phyloP scores from a whole-genome alignment of 1,284 basidiomycete species.

The Fomitopsis palustris region DNA sequence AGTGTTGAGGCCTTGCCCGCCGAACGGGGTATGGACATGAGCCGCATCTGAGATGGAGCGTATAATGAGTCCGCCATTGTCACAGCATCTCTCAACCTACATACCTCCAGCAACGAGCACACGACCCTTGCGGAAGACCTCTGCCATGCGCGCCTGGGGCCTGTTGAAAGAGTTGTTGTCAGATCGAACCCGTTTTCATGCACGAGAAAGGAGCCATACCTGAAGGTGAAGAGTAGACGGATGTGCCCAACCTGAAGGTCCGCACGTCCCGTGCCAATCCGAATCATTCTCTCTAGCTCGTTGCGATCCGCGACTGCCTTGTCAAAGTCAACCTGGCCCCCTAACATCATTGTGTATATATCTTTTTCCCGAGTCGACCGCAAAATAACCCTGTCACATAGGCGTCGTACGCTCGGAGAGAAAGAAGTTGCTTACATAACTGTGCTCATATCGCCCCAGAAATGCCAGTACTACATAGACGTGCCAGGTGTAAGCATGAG shows the following conservation, averaged over 20 bases:
- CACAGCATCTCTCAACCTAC: not conserved
- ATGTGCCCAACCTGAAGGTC: slow-evolving; percentile 8
- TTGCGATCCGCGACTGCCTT: not conserved
- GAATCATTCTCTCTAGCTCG: slow-evolving; percentile 4
- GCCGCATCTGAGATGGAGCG: slow-evolving; percentile 16
- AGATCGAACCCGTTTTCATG: not conserved
- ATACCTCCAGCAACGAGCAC: slow-evolving; percentile 37
- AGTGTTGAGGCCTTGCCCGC: slow-evolving; percentile 21
- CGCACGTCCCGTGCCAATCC: slow-evolving; percentile 3
- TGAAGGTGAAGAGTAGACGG: slow-evolving; percentile 4
- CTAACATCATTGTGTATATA: not conserved
- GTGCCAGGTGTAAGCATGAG: not conserved
- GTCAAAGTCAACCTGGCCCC: slow-evolving; percentile 1
- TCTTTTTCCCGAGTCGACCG: slow-evolving; percentile 2
- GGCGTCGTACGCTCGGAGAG: not conserved
- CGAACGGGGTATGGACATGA: slow-evolving; percentile 29
- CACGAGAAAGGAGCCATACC: not conserved
- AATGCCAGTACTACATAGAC: slow-evolving; percentile 25
- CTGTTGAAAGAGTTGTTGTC: slow-evolving; percentile 15
- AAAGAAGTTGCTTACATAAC: slow-evolving; percentile 9
- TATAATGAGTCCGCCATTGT: not conserved
- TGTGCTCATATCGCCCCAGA: slow-evolving; percentile 21
- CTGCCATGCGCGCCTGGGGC: slow-evolving; percentile 35
- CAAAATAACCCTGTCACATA: not conserved
- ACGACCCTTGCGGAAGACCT: slow-evolving; percentile 31